Evolutionary conservation across 2,329 filamentous ascomycete genomes (phyloP).

Genomic region (Ramichloridium luteum): DNA sequence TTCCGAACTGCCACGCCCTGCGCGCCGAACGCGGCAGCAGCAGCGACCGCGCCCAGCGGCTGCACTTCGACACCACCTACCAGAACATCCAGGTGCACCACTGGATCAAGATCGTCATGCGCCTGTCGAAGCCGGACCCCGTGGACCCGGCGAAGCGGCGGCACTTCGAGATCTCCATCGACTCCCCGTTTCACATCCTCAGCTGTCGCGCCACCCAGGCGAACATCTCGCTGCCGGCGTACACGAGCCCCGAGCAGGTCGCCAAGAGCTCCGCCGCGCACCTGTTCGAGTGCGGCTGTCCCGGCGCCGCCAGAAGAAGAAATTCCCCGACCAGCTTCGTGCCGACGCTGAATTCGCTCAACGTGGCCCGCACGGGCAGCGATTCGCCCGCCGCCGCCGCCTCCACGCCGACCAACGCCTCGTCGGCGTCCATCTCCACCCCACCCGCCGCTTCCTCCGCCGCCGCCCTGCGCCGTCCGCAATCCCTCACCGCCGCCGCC

Average conservation of each 20-base stretch:
- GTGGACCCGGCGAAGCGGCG: slow-evolving; percentile 66
- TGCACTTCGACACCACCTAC: slow-evolving; percentile 88
- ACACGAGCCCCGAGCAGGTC: slow-evolving; percentile 47
- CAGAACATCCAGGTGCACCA: slow-evolving; percentile 89
- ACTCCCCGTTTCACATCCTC: slow-evolving; percentile 86
- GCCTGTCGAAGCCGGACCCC: slow-evolving; percentile 71
- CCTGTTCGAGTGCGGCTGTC: slow-evolving; percentile 49
- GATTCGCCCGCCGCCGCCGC: slow-evolving; percentile 4
- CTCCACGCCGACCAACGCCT: background rate
- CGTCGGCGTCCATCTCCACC: background rate
- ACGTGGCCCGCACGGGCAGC: slow-evolving; percentile 22
- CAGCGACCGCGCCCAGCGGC: slow-evolving; percentile 49
- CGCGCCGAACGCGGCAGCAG: too few relatives aligned
- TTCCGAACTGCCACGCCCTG: slow-evolving; percentile 82
- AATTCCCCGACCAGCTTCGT: slow-evolving; percentile 37
- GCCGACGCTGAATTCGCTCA: slow-evolving; percentile 49
- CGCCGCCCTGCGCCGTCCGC: background rate
- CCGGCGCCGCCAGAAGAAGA: slow-evolving; percentile 46
- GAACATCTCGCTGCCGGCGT: slow-evolving; percentile 75
- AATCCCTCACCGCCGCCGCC: slow-evolving; percentile 8
- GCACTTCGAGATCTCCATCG: slow-evolving; percentile 93
- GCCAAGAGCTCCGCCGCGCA: slow-evolving; percentile 20
- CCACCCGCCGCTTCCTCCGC: background rate
- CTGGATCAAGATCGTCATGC: slow-evolving; percentile 97
- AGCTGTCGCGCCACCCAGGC: slow-evolving; percentile 87